Evolutionary conservation across 345 rosid genomes (phyloP).

Genomic region (Salix dunnii): DNA sequence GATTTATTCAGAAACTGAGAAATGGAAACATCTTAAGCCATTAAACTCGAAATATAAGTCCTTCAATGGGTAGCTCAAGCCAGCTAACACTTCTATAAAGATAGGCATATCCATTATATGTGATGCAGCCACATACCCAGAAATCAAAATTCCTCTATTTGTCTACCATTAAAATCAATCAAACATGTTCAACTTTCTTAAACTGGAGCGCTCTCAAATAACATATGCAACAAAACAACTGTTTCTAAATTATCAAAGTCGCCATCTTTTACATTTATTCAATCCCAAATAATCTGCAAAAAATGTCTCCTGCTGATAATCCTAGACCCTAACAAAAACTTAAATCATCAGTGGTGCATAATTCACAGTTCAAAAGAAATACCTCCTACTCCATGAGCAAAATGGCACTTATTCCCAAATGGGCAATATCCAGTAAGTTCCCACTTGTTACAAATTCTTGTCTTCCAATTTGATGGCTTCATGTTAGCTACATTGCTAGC

Average conservation of each 20-base stretch:
- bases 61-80: not conserved
- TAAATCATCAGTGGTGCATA: not conserved
- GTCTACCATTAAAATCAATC: not conserved
- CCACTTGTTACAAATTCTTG: slow-evolving; percentile 96
- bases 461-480: slow-evolving; percentile 97
- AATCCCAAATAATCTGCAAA: not conserved
- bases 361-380: slow-evolving; percentile 8
- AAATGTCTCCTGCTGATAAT: not conserved
- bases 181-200: not conserved
- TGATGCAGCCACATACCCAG: not conserved
- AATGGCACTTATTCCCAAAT: slow-evolving; percentile 92
- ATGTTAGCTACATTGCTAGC: slow-evolving; percentile 33
- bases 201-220: not conserved
- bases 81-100: not conserved
- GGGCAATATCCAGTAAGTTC: slow-evolving; percentile 95
- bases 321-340: not conserved
- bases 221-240: not conserved
- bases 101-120: not conserved
- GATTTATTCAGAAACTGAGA: not conserved
- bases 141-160: not conserved
- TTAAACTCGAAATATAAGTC: not conserved
- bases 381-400: slow-evolving; percentile 94
- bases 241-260: not conserved
- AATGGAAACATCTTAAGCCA: not conserved
- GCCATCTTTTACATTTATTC: not conserved